Evolutionary conservation across 2,329 filamentous ascomycete genomes (phyloP).

Genomic region (Clonostachys rosea): DNA sequence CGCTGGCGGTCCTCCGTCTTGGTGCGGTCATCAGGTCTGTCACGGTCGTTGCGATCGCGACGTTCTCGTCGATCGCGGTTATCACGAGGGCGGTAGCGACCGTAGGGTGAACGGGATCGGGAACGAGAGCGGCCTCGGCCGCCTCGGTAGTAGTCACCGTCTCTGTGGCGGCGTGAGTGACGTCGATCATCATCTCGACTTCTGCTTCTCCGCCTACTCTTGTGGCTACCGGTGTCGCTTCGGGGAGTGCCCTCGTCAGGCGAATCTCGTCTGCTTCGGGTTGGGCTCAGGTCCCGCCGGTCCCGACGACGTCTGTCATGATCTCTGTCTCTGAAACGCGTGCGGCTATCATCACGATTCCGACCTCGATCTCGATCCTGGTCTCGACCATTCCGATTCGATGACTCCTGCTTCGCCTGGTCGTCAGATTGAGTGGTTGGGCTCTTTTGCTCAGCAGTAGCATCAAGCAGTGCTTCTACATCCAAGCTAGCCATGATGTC

Average conservation of each 20-base stretch:
- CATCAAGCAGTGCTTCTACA: slow-evolving; percentile 88
- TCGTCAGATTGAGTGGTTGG: slow-evolving; percentile 40
- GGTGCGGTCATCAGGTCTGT: slow-evolving; percentile 25
- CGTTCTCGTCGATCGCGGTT: slow-evolving; percentile 46
- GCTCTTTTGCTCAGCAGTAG: slow-evolving; percentile 59
- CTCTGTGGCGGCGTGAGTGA: slow-evolving; percentile 68
- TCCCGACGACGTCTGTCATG: slow-evolving; percentile 40
- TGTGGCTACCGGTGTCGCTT: slow-evolving; percentile 75
- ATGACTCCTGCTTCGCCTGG: slow-evolving; percentile 35
- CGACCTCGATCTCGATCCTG: slow-evolving; percentile 54
- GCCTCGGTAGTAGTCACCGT: slow-evolving; percentile 65
- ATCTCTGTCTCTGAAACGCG: slow-evolving; percentile 44
- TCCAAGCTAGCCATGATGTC: slow-evolving; percentile 51
- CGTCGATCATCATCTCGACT: slow-evolving; percentile 73
- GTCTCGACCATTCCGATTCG: slow-evolving; percentile 18
- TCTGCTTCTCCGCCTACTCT: slow-evolving; percentile 75
- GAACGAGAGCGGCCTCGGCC: slow-evolving; percentile 52
- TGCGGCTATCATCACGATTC: slow-evolving; percentile 47
- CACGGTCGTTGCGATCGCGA: slow-evolving; percentile 48
- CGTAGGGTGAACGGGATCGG: slow-evolving; percentile 67
- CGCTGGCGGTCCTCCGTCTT: slow-evolving; percentile 10
- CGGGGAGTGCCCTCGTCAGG: slow-evolving; percentile 61
- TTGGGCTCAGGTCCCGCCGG: slow-evolving; percentile 52
- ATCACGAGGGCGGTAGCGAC: slow-evolving; percentile 51
- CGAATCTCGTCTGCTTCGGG: slow-evolving; percentile 39